Percentiles rank a stretch among this genome's conserved stretches.
Conservation (phyloP, 2,329 filamentous ascomycete genomes). For the Thermothelomyces thermophilus region DNA sequence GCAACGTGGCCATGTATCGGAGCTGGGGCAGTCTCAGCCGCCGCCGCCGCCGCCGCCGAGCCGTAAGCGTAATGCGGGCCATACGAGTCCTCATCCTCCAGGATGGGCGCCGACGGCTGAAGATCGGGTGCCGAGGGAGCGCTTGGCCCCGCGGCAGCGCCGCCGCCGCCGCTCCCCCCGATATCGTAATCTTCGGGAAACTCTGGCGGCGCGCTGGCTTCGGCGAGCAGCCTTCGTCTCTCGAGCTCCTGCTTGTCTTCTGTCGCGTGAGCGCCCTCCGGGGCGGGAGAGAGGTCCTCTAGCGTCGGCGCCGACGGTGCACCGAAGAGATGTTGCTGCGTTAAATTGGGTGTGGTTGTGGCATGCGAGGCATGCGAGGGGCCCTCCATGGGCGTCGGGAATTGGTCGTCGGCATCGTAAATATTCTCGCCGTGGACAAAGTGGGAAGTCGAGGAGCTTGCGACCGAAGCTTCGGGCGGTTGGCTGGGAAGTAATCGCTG, state of each 20-base stretch:
- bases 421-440: slow-evolving; percentile 42
- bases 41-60: not conserved
- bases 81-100: slow-evolving; percentile 40
- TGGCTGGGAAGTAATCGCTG: slow-evolving; percentile 73
- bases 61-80: slow-evolving; percentile 25
- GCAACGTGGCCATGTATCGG: not conserved
- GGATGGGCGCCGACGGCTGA: slow-evolving; percentile 51
- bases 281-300: slow-evolving; percentile 35
- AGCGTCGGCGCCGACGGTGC: slow-evolving; percentile 40
- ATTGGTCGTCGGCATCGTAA: slow-evolving; percentile 41
- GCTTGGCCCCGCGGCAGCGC: slow-evolving; percentile 24
- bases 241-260: slow-evolving; percentile 82
- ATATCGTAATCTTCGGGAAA: slow-evolving; percentile 48
- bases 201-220: slow-evolving; percentile 57
- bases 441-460: slow-evolving; percentile 36
- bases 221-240: slow-evolving; percentile 53
- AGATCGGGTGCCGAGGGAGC: slow-evolving; percentile 23
- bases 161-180: slow-evolving; percentile 21
- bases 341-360: slow-evolving; percentile 14
- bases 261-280: slow-evolving; percentile 28
- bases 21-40: slow-evolving; percentile 1
- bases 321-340: slow-evolving; percentile 26
- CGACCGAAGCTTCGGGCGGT: slow-evolving; percentile 46
- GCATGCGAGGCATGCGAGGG: slow-evolving; percentile 21
- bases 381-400: slow-evolving; percentile 16